Evolutionary conservation across 331 rosid species (phyloP), one percentile per base, ranked within the genome.

Genomic region (Quercus tomentella): DNA sequence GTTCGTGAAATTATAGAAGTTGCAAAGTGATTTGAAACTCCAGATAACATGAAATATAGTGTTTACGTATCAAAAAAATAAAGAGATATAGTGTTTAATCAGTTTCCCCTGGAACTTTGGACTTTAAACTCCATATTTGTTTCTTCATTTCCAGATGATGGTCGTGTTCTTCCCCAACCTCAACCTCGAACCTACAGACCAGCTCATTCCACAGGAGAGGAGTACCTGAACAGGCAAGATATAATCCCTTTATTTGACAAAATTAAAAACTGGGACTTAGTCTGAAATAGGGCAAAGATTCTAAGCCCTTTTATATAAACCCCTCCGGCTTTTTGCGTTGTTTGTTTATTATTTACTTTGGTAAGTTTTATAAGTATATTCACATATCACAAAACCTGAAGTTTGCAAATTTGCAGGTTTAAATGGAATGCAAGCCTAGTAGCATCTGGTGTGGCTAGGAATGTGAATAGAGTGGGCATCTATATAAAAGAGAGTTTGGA

Each of bases 381-480:
- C 31, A 30, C 31, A 30, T 30, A 30, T 30, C 31, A 30, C 31
- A 30, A 30, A 30, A 30, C 31, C 31, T 30, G 31, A 28, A 3
- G 31, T 28, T 28, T 28, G 31, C 31, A 28, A 28, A 62, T 72
- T 9, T 57, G 78, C 94, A 95, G 97, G 93, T 95, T 93, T 79
- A 81, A 79, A 79, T 91, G 92, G 84, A 95, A 90, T 73, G 96
- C 99, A 9, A 28, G n/a, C n/a, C n/a, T 93, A 26, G 98, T 95
- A 56, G 98, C 97, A 77, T 82, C 94, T 7, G 94, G 98, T 45
- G 94, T 91, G 49, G 91, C 81, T 26, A 87, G 83, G 83, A 89
- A 95, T 85, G 77, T 90, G 88, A 91, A 93, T 82, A 89, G 84
- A 83, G 88, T 83, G 80, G 92, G 96, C 81, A 77, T 20, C 89